Evolutionary conservation across 306 rosid genomes (phyloP), one percentile per base, ranked within the genome.

Genomic region (Fagus sylvatica): DNA sequence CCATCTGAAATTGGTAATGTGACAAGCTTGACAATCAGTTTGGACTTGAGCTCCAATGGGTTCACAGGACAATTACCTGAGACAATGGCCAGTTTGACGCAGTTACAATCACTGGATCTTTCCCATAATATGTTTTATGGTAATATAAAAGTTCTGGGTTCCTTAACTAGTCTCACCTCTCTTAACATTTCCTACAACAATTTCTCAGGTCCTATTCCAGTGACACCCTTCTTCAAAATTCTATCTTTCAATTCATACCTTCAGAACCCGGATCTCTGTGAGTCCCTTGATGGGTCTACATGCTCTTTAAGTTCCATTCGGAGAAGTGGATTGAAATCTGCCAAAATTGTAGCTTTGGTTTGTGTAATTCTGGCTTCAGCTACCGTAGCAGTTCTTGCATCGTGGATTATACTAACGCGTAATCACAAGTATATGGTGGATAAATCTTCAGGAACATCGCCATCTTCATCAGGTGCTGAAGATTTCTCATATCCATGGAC

Each of bases 401-500:
- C 91, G 16, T 95, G 98, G 97, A 74, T 91, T 65, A 53, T 91
- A 40, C 83, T 87, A 65, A 71, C 90, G 30, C 81, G 93, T 13
- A 88, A 85, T 80, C 88, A 85, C 17, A 83, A 79, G 57, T 90
- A 89, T 68, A 86, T 57, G 72, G 88, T 79, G 19, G 88, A 88
- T 41, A 93, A 88, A 71, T 78, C 88, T 71, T 81, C 80, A 53
- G 88, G 87, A 34, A 34, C 82, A 22, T 73, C 78, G 12, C 67
- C 79, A 30, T 80, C 89, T 9, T 54, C 90, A 22, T 77, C 91
- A 7, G 92, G 92, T 60, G 89, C 85, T n/a, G 98, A 95, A 78
- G 99, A 95, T 87, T 95, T 95, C 88, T 95, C 99, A 7, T 93
- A 95, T 80, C 99, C 99, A 13, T 95, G 99, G 99, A 88, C 94